Percentiles rank a stretch among this genome's conserved stretches.
Conservation (phyloP, 2,329 filamentous ascomycete genomes). For the Lasiodiplodia gonubiensis region DNA sequence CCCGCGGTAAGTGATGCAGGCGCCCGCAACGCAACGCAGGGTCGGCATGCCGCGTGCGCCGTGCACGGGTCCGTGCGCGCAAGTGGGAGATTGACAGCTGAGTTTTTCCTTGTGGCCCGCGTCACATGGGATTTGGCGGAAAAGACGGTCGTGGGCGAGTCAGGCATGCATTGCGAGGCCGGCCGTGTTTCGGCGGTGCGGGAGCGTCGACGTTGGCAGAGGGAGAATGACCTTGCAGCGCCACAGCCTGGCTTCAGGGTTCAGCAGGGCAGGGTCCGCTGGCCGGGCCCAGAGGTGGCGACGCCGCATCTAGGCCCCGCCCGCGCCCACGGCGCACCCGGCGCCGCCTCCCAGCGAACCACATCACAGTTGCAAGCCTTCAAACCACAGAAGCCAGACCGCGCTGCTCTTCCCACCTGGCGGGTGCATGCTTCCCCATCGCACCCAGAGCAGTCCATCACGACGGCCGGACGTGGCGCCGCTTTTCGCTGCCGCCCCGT, state of each 20-base stretch:
- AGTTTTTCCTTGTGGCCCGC: constrained; percentile 21
- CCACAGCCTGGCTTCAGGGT: constrained; percentile 17
- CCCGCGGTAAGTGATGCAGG: constrained; percentile 16
- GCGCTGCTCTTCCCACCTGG: background rate
- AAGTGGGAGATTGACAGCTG: constrained; percentile 11
- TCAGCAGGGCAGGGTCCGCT: constrained; percentile 20
- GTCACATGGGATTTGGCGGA: constrained; percentile 24
- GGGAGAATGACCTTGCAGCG: background rate
- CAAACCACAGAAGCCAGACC: background rate
- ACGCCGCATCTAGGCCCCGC: constrained; percentile 20
- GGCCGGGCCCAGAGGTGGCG: constrained; percentile 14
- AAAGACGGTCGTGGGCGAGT: constrained; percentile 24
- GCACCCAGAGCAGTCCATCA: background rate
- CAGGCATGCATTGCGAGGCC: background rate
- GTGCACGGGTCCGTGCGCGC: background rate
- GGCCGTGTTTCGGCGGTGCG: constrained; percentile 24
- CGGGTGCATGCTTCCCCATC: background rate
- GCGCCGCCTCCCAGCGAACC: constrained; percentile 2
- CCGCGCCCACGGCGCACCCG: constrained; percentile 6
- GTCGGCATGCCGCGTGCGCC: background rate
- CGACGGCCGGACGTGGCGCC: background rate
- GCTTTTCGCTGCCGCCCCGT: constrained; percentile 4
- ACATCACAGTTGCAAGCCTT: background rate
- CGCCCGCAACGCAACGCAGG: constrained; percentile 1
- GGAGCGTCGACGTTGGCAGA: background rate